phyloP scores from a whole-genome alignment of 2,329 filamentous ascomycete genomes.

The Pezicula rhizophila region DNA sequence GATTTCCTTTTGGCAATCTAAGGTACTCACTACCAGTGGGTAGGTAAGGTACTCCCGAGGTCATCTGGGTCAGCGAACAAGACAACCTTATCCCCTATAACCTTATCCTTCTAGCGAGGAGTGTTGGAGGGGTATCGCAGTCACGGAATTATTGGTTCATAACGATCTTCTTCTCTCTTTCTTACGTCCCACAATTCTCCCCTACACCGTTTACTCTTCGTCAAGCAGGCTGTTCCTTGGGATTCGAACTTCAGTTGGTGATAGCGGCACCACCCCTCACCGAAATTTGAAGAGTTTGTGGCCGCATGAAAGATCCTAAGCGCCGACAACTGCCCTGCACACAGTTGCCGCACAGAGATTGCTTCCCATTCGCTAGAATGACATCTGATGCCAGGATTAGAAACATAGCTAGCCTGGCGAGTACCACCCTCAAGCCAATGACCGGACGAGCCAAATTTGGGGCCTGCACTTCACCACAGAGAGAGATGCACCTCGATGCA shows the following conservation, averaged over 20 bases:
- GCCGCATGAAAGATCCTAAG: slow-evolving; percentile 1
- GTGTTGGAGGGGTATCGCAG: too few relatives aligned
- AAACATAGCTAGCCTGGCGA: neutral
- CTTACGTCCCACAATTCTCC: neutral
- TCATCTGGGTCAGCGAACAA: too few relatives aligned
- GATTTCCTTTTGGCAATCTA: too few relatives aligned
- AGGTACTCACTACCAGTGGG: too few relatives aligned
- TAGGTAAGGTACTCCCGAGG: too few relatives aligned
- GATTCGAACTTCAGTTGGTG: neutral
- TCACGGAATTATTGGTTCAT: neutral
- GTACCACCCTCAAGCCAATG: slow-evolving; percentile 8
- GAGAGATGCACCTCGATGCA: slow-evolving; percentile 1
- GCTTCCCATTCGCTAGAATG: neutral
- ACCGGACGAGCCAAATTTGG: slow-evolving; percentile 17
- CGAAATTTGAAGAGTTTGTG: neutral
- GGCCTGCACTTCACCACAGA: slow-evolving; percentile 8
- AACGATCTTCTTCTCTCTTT: too few relatives aligned
- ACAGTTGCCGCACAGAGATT: neutral
- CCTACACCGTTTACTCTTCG: neutral
- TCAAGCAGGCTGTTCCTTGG: neutral
- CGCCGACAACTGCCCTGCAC: neutral
- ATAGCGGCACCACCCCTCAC: neutral
- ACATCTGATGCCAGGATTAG: neutral
- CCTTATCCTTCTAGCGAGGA: too few relatives aligned
- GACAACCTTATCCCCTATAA: too few relatives aligned